Conservation (phyloP, 140 eudicot species). For the Flaveria floridana region DNA sequence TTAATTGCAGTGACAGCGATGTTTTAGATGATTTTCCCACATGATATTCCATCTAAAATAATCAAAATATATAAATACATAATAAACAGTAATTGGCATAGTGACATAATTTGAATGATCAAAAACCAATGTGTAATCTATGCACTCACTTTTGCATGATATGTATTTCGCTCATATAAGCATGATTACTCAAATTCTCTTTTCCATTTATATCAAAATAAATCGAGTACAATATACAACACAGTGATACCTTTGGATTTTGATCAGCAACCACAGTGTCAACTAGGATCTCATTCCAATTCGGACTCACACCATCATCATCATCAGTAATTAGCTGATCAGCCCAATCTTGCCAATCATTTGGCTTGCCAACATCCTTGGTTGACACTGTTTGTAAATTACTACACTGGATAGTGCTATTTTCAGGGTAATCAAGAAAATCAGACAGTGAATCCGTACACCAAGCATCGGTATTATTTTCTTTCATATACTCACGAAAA, state of each 20-base stretch:
- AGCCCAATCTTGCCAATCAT: conserved; percentile 88
- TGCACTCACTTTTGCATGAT: background rate
- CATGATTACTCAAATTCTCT: background rate
- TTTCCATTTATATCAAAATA: background rate
- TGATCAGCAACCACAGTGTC: conserved; percentile 50
- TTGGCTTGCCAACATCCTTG: conserved; percentile 60
- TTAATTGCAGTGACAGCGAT: conserved; percentile 35
- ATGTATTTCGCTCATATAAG: background rate
- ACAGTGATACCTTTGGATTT: conserved; percentile 52
- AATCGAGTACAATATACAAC: background rate
- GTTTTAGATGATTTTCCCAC: conserved; percentile 42
- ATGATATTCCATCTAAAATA: conserved; percentile 43
- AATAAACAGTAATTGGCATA: conserved; percentile 8
- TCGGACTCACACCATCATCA: conserved; percentile 55
- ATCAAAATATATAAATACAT: background rate
- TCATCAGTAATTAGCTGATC: conserved; percentile 72
- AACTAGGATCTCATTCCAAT: conserved; percentile 73
- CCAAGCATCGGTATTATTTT: conserved; percentile 51
- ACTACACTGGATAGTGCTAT: conserved; percentile 36
- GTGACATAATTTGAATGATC: background rate
- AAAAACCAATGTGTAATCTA: conserved; percentile 8
- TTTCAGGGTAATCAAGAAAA: conserved; percentile 53
- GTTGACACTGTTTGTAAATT: conserved; percentile 46
- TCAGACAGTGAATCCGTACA: conserved; percentile 54
- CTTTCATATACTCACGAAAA: conserved; percentile 54